Base-by-base conservation (phyloP, 2,329 filamentous ascomycete genomes). In the Canariomyces notabilis region DNA sequence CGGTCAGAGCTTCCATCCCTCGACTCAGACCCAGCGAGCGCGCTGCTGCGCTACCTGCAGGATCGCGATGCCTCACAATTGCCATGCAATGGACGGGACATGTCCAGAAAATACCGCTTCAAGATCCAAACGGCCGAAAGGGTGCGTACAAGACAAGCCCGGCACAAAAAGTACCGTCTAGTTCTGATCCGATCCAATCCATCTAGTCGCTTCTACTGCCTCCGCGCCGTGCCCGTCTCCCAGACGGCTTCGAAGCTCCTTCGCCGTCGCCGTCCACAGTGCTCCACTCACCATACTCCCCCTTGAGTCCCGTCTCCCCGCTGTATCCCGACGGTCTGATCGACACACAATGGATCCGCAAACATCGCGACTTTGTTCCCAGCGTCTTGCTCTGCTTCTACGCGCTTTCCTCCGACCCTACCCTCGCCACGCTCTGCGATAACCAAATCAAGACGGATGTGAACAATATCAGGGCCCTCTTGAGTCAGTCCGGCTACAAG, bases 271-370 rank as follows among this genome's bases (percentile, higher is more conserved):
- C 71, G 19, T 67, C 73, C 15, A 69, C 75, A 49, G 71, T 82
- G n/a, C 70, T 95, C 4, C 91, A 97, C 65, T 97, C 93, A 11
- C 88, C 90, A 1, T 82, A 95, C 55, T 97, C 93, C 2, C 93
- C 91, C 1, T 74, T 97, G 22, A 93, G 87, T 32, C 89, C 90
- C 3, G 77, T 77, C 6, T 95, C 91, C 6, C 74, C 81, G 2
- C 76, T 94, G 2, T 97, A 93, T 61, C 90, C 91, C 6, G 93
- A 97, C 67, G 93, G 91, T 4, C 72, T 96, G 48, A 81, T 96
- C 63, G 82, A 89, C 50, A 76, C 83, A 16, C 68, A 79, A 50
- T 98, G 91, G 91, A 74, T 95, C 44, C 79, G 80, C 49, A 98
- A 97, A 64, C 91, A 97, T 63, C 90, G 95, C 61, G 74, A 85